Conservation (phyloP, 2,329 filamentous ascomycete species). For the Knoxdaviesia proteae region DNA sequence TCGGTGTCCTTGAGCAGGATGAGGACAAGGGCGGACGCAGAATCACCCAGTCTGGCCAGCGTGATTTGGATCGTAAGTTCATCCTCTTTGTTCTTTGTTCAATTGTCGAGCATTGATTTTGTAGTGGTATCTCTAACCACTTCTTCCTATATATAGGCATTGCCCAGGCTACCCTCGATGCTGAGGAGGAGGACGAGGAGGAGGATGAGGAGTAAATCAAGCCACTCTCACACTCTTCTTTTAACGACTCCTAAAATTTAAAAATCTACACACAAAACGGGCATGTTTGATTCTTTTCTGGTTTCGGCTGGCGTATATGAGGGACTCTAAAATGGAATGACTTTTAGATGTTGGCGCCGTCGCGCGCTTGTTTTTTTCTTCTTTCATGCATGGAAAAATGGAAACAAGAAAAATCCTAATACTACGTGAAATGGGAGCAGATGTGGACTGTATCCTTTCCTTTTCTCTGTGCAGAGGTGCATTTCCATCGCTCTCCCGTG, state of each 20-base stretch:
- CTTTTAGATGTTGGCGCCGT: conserved; percentile 15
- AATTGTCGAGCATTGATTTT: neutral
- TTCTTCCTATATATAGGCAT: conserved; percentile 27
- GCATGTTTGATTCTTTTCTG: conserved; percentile 13
- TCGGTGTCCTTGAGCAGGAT: conserved; percentile 90
- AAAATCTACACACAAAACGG: conserved; percentile 6
- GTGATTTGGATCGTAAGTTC: conserved; percentile 76
- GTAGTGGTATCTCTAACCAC: conserved; percentile 1
- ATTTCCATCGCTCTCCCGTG: neutral
- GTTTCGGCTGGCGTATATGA: conserved; percentile 12
- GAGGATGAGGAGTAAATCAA: conserved; percentile 42
- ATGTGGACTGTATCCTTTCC: neutral
- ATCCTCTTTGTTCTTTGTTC: neutral
- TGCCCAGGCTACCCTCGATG: conserved; percentile 59
- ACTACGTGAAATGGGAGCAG: too few relatives aligned
- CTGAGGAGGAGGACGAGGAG: conserved; percentile 44
- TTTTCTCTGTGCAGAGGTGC: neutral
- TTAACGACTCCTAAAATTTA: neutral
- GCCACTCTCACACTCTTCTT: neutral
- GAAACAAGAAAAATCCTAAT: neutral
- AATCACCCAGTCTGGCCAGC: conserved; percentile 95
- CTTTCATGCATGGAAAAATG: conserved; percentile 1
- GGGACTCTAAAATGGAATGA: conserved; percentile 2
- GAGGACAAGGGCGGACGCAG: conserved; percentile 97
- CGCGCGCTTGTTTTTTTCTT: conserved; percentile 1